Evolutionary conservation across 108 stramenopile species (phyloP).

Genomic region (Conticribra weissflogii): DNA sequence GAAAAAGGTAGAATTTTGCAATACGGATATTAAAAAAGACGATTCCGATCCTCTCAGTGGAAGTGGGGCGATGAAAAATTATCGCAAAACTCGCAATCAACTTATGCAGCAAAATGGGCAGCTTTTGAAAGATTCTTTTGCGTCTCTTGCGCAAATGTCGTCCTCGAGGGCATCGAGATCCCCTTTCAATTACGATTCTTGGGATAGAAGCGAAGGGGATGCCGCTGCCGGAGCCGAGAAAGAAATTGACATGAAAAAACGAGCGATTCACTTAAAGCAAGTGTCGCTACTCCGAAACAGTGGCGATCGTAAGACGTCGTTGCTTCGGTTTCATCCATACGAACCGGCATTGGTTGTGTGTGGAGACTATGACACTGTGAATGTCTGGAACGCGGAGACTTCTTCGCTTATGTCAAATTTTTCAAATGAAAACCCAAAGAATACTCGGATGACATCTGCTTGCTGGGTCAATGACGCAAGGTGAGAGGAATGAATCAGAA

Average conservation of each 20-base stretch:
- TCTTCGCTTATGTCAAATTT: conserved; percentile 51
- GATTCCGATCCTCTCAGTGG: conserved; percentile 77
- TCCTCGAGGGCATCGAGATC: conserved; percentile 25
- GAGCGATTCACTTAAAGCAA: conserved; percentile 73
- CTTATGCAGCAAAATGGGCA: conserved; percentile 49
- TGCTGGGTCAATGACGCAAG: conserved; percentile 91
- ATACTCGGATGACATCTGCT: conserved; percentile 83
- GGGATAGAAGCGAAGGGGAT: conserved; percentile 39
- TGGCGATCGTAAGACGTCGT: conserved; percentile 69
- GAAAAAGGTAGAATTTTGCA: conserved; percentile 69
- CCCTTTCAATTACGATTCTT: conserved; percentile 22
- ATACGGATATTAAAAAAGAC: conserved; percentile 25
- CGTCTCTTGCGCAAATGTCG: conserved; percentile 54
- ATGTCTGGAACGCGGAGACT: conserved; percentile 83
- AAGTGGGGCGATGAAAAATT: conserved; percentile 70
- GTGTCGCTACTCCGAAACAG: conserved; percentile 68
- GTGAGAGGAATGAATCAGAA: not conserved
- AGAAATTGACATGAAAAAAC: conserved; percentile 54
- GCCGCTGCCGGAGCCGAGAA: conserved; percentile 42
- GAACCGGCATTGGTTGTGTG: conserved; percentile 89
- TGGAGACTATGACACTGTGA: conserved; percentile 74
- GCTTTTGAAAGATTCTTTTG: conserved; percentile 62
- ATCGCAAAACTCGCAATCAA: conserved; percentile 70
- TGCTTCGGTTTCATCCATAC: conserved; percentile 92
- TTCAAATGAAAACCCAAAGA: conserved; percentile 67